Conservation (phyloP, 345 rosid species). For the Pistacia atlantica region DNA sequence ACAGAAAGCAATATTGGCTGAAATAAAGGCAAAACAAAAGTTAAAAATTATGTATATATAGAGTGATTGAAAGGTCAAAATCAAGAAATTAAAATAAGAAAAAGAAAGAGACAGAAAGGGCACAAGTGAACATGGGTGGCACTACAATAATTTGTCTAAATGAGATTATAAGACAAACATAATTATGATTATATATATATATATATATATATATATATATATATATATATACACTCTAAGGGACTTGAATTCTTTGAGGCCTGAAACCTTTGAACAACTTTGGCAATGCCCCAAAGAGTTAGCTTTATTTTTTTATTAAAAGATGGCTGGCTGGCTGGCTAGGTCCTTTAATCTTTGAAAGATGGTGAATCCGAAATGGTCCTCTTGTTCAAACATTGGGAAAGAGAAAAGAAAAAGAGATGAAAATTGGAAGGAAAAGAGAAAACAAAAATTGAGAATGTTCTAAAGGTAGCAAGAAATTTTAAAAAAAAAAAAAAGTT, state of each 20-base stretch:
- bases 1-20: too few species aligned
- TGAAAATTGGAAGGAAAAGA: background rate
- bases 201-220: too few species aligned
- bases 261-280: conserved; percentile 23
- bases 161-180: conserved; percentile 16
- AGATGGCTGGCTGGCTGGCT: conserved; percentile 12
- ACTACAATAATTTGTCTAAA: background rate
- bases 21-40: background rate
- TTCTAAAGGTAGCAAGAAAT: background rate
- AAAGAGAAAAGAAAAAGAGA: conserved; percentile 12
- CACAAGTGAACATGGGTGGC: conserved; percentile 10
- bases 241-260: conserved; percentile 4
- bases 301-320: conserved; percentile 13
- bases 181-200: background rate
- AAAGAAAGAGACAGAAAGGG: background rate
- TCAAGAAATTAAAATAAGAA: background rate
- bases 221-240: background rate
- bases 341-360: conserved; percentile 12
- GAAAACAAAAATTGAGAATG: background rate
- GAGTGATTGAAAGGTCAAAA: background rate
- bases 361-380: conserved; percentile 14
- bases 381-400: conserved; percentile 25
- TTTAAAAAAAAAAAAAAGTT: background rate
- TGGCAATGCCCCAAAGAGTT: conserved; percentile 25
- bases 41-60: background rate